Evolutionary conservation across 2,329 filamentous ascomycete genomes (phyloP).

Genomic region (Phyllosticta paracitricarpa): DNA sequence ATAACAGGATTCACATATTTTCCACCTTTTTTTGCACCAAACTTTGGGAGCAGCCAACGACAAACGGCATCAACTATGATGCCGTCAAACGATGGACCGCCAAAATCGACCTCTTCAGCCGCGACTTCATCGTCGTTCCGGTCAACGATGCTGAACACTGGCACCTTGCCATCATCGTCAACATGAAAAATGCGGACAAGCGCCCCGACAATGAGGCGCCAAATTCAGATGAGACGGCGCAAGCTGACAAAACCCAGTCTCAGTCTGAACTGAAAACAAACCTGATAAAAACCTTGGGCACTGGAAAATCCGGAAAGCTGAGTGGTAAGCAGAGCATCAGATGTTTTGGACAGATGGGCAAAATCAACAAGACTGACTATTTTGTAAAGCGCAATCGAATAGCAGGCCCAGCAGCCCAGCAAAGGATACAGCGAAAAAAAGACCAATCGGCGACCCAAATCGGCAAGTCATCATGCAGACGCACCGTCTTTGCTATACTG

Average conservation of each 20-base stretch:
- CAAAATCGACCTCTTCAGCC: slow-evolving; percentile 71
- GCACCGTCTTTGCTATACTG: background rate
- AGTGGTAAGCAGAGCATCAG: background rate
- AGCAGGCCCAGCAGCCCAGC: background rate
- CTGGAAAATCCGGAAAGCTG: background rate
- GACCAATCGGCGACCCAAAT: background rate
- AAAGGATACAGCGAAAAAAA: background rate
- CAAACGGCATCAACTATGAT: slow-evolving; percentile 62
- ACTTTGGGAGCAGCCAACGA: slow-evolving; percentile 31
- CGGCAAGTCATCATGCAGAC: background rate
- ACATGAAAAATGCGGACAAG: slow-evolving; percentile 41
- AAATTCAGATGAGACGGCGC: background rate
- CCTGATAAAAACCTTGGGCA: background rate
- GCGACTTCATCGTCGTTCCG: slow-evolving; percentile 84
- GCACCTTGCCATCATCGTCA: slow-evolving; percentile 94
- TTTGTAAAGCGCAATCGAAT: background rate
- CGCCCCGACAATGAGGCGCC: background rate
- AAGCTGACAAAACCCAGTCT: background rate
- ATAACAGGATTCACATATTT: slow-evolving; percentile 70
- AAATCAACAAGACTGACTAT: background rate
- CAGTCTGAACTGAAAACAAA: background rate
- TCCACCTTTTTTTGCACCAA: slow-evolving; percentile 87
- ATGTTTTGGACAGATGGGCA: background rate
- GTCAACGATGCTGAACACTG: slow-evolving; percentile 84
- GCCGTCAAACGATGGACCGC: slow-evolving; percentile 82